Base-by-base conservation (phyloP, 257 asterid genomes). In the Nicotiana attenuata region DNA sequence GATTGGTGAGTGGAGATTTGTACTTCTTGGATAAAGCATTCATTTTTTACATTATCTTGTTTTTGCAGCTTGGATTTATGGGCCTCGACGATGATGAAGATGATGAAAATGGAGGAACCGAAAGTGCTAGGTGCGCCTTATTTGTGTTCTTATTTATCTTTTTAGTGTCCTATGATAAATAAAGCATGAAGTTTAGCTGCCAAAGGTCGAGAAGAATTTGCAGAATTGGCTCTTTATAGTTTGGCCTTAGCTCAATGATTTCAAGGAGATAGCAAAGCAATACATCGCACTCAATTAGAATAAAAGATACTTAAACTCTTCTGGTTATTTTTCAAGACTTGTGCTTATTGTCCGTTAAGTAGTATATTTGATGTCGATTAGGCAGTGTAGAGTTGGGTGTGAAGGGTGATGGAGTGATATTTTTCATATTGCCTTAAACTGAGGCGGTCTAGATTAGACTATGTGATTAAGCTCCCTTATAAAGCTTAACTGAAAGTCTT, bases 1-100 rank as follows among this genome's bases (percentile, higher is more conserved):
- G 83, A 69, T 84, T 65, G 55, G 71, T 71, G 76, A 78, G 38
- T 41, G 75, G 19, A 77, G 79, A 83, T 66, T 84, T 55, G 66
- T 84, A 52, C 59, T 83, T 82, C 38, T 41, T 71, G 81, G 5
- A 26, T 50, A 50, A 26, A 50, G 80, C 15, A 47, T 75, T 78
- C 55, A 22, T 80, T 83, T 50, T 47, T 78, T 11, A 63, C 31
- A 65, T 14, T 78, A n/a, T 78, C 5, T 64, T 82, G 14, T 68
- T 66, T 85, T 82, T 79, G 81, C 91, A 94, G 99, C 91, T 95
- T 86, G 97, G 86, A 80, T 78, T 88, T 82, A 78, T 91, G 92
- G 97, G 90, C 81, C 84, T 93, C n/a, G 91, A 89, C 41, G 90
- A 60, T 73, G 86, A 76, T 17, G 92, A 82, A 19, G 91, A 81